Evolutionary conservation across 768 basidiomycete genomes (phyloP).

Genomic region (Phanerochaete sordida): DNA sequence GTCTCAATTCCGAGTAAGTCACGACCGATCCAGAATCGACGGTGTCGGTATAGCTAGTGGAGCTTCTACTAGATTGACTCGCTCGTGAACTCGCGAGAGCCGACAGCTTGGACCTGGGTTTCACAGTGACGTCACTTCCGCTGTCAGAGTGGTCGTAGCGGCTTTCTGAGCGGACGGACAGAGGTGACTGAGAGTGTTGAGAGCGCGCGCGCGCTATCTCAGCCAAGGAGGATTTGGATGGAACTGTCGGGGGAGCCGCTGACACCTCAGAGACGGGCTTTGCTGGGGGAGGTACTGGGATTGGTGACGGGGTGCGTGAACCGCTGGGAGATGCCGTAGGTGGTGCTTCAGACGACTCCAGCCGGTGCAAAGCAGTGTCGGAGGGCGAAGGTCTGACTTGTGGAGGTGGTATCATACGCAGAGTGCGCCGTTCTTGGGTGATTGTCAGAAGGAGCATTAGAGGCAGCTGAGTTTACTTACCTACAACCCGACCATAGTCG

Average conservation of each 20-base stretch:
- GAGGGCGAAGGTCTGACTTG: conserved; percentile 62
- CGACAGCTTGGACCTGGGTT: conserved; percentile 60
- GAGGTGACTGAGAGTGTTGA: conserved; percentile 4
- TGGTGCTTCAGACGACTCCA: conserved; percentile 55
- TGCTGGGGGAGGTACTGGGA: conserved; percentile 52
- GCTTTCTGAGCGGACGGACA: not conserved
- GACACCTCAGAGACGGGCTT: conserved; percentile 41
- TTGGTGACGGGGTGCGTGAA: conserved; percentile 30
- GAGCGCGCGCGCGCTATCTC: not conserved
- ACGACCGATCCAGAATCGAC: conserved; percentile 59
- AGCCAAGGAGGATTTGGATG: conserved; percentile 11
- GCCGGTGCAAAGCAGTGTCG: conserved; percentile 56
- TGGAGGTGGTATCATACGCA: conserved; percentile 42
- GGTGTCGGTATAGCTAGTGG: conserved; percentile 39
- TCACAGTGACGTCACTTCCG: conserved; percentile 3
- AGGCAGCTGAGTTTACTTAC: conserved; percentile 32
- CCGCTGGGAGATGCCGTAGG: conserved; percentile 52
- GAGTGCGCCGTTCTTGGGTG: conserved; percentile 12
- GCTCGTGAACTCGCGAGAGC: conserved; percentile 60
- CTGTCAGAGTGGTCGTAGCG: not conserved
- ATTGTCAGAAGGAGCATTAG: too few species aligned
- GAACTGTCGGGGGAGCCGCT: conserved; percentile 5
- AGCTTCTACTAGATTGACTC: conserved; percentile 39
- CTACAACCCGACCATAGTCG: conserved; percentile 57
- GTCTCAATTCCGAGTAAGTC: conserved; percentile 69